phyloP scores from a whole-genome alignment of 2,329 filamentous ascomycete genomes.

The Talaromyces sp. region DNA sequence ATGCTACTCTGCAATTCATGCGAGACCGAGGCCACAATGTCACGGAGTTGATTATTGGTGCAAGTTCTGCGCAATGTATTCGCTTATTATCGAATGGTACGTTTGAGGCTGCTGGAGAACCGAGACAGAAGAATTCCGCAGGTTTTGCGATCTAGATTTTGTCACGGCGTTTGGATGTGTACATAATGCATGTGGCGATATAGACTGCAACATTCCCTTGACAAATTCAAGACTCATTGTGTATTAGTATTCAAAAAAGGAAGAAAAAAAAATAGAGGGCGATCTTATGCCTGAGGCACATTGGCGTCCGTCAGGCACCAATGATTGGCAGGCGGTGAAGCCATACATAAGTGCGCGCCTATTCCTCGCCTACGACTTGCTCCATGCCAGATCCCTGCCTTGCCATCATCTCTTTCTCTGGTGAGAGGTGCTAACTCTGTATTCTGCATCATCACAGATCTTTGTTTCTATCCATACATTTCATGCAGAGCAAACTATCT shows the following conservation, averaged over 20 bases:
- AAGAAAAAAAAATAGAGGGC: not conserved
- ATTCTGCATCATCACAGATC: not conserved
- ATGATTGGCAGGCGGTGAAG: conserved; percentile 15
- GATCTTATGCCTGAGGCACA: conserved; percentile 8
- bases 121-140: conserved; percentile 67
- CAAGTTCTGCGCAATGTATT: conserved; percentile 70
- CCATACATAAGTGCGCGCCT: conserved; percentile 9
- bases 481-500: not conserved
- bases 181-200: not conserved
- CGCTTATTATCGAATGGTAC: conserved; percentile 58
- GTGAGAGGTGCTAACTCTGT: not conserved
- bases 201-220: not conserved
- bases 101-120: conserved; percentile 76
- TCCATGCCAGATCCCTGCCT: not conserved
- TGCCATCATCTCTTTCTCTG: not conserved
- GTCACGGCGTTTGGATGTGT: not conserved
- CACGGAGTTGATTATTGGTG: conserved; percentile 60
- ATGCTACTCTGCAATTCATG: conserved; percentile 62
- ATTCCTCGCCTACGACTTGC: conserved; percentile 6
- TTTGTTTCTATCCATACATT: not conserved
- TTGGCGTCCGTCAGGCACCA: conserved; percentile 8
- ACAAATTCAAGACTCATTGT: not conserved
- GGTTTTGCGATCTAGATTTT: conserved; percentile 46
- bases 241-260: not conserved
- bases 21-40: conserved; percentile 65